Evolutionary conservation across 305 asterid genomes (phyloP), one percentile per base, ranked within the genome.

Genomic region (Petunia hybrid): DNA sequence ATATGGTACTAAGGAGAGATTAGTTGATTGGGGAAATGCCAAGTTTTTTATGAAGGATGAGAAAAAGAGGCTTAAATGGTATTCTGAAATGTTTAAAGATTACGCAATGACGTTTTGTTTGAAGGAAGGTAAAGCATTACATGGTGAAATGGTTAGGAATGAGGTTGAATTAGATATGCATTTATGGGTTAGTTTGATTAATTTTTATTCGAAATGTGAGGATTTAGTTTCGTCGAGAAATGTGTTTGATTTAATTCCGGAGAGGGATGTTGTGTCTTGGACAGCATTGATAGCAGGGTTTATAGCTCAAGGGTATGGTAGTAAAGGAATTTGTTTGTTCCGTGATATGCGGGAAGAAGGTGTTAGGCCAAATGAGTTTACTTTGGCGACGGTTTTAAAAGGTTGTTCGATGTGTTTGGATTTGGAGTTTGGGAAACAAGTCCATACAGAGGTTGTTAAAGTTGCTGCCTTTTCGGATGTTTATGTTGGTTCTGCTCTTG

Each of bases 201-300:
- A 91, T 61, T 92, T 93, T 48, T 95, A 95, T 79, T 90, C 90
- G 9, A 93, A 95, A 80, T 93, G 96, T 62, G 89, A 96, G 82
- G 88, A 87, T 40, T 83, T 95, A 79, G 80, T 35, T 77, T 71
- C 41, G 56, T 92, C 91, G 0, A 68, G 84, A 39, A 69, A 79
- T 13, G 94, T 87, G 62, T 88, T 95, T 31, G 92, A 91, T 82
- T 82, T 90, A 79, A 89, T 91, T 92, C 89, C 91, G 0, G 41
- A 71, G 45, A 91, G 87, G 86, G 93, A 95, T 67, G 98, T 91
- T 78, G 96, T 93, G 67, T 83, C 93, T 0, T 95, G 98, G 98
- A 95, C 98, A 48, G 89, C 92, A 73, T 81, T 95, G 87, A 90
- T 95, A 82, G 87, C 95, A 1, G 98, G 98, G 53, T 93, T 90